Percentiles rank a stretch among this genome's conserved stretches.
Evolutionary conservation across 1,139 yeast species (phyloP).

Genomic region (Blastobotrys capitulatus): DNA sequence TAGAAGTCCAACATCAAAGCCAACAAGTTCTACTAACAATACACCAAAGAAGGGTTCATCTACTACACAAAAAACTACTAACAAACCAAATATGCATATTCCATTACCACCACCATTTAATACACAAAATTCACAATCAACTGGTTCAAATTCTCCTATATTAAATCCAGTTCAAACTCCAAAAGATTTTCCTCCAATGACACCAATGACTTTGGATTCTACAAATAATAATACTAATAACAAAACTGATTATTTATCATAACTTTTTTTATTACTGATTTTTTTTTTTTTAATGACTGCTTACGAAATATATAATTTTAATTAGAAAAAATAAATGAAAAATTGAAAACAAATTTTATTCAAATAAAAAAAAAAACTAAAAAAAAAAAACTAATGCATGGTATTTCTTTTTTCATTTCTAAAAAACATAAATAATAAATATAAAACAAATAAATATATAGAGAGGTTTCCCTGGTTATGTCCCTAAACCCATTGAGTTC

Average conservation of each 20-base stretch:
- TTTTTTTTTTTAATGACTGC: background rate
- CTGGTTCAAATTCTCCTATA: background rate
- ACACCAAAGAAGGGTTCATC: background rate
- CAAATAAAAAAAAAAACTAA: no score
- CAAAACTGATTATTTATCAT: background rate
- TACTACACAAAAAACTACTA: background rate
- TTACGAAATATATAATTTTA: background rate
- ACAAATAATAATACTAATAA: background rate
- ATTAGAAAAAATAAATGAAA: background rate
- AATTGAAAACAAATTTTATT: background rate
- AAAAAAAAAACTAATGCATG: no score
- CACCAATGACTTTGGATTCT: constrained; percentile 11
- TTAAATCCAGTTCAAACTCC: constrained; percentile 10
- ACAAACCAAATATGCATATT: constrained; percentile 3
- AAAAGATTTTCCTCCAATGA: constrained; percentile 8
- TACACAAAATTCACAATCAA: background rate
- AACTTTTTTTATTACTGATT: background rate
- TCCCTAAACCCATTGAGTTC: background rate
- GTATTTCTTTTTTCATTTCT: background rate
- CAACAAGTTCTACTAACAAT: background rate
- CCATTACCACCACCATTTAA: constrained; percentile 1
- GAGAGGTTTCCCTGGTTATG: background rate
- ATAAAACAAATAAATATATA: background rate
- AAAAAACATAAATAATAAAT: background rate
- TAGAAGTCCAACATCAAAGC: background rate